Base-by-base conservation (phyloP, 1,139 yeast genomes). In the Zygoascus hellenicus region DNA sequence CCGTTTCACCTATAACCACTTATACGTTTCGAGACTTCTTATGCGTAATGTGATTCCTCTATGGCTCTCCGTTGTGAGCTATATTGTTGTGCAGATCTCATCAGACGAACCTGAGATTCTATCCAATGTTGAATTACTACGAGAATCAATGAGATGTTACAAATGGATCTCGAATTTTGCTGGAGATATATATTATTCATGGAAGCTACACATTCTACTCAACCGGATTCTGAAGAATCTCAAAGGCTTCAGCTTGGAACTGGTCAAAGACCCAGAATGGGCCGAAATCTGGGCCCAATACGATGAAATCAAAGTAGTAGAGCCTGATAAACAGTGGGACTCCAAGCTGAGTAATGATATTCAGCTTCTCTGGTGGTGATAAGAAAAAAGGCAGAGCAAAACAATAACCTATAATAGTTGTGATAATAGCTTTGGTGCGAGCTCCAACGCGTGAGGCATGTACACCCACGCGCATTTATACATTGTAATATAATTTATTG, bases 121-220 rank as follows among this genome's bases (percentile, higher is more conserved):
- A 9, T 37, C 48, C 17, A 34, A 38, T 33, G 45, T 35, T 3
- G 42, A 42, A 14, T 35, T 48, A 9, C 48, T 52, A 30, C 29
- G 33, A 16, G 40, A 39, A 5, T 30, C 46, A 9, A 39, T 52
- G 11, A 37, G 33, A 7, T 17, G 45, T 9, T 52, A 45, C 39
- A 36, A 42, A 33, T 32, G 38, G 40, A 45, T 50, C 4, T 37
- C 47, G 9, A 34, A 36, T 10, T 38, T 49, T 2, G 55, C 46
- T 1, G 41, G 41, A 22, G 33, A 42, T 5, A 38, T 42, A n/a
- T 52, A 48, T 41, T 49, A 42, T 36, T 46, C 48, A 13, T 54
- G 56, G 56, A 46, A 49, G 16, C 51, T 52, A 30, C 54, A 53
- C 31, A 28, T 54, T 17, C 28, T 37, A 14, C 43, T 50, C 48